A percentile compares a stretch with the other conserved stretches of the same genome.
These are phyloP conservation scores for Paxillus ammoniavirescens DNA, from an alignment of 768 basidiomycete species.

Conservation along the genomic window DNA sequence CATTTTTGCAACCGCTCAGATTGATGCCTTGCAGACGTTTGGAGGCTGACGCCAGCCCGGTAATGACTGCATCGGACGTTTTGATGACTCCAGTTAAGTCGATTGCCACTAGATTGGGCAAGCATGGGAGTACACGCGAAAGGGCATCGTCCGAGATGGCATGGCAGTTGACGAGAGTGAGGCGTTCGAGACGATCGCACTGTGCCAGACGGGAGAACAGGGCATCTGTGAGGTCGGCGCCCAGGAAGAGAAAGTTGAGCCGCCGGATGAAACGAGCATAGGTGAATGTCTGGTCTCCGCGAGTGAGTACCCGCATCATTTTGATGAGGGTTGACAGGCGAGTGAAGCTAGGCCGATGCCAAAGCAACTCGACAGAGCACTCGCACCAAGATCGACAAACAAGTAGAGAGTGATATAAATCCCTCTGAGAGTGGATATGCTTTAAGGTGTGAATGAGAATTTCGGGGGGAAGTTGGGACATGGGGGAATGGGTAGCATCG, in stretches of 20 bases:
- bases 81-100: conserved; percentile 76
- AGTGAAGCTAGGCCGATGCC: conserved; percentile 85
- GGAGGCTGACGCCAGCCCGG: conserved; percentile 67
- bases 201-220: conserved; percentile 66
- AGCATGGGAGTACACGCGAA: conserved; percentile 59
- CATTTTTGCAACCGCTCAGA: conserved; percentile 74
- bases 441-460: conserved; percentile 91
- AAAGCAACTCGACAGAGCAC: conserved; percentile 91
- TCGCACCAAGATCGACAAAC: conserved; percentile 95
- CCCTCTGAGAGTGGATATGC: conserved; percentile 69
- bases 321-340: conserved; percentile 68
- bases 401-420: conserved; percentile 72
- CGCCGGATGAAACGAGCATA: conserved; percentile 88
- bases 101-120: conserved; percentile 79
- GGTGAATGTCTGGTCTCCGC: conserved; percentile 72
- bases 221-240: conserved; percentile 67
- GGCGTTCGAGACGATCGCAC: conserved; percentile 82
- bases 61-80: conserved; percentile 69
- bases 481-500: conserved; percentile 45
- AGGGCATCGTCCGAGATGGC: conserved; percentile 65
- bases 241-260: conserved; percentile 81
- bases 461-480: conserved; percentile 80
- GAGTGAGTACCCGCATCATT: conserved; percentile 70
- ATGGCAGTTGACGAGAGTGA: conserved; percentile 82
- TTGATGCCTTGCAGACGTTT: conserved; percentile 89